Base-by-base conservation (phyloP, 306 rosid species). In the Lupinus albus region DNA sequence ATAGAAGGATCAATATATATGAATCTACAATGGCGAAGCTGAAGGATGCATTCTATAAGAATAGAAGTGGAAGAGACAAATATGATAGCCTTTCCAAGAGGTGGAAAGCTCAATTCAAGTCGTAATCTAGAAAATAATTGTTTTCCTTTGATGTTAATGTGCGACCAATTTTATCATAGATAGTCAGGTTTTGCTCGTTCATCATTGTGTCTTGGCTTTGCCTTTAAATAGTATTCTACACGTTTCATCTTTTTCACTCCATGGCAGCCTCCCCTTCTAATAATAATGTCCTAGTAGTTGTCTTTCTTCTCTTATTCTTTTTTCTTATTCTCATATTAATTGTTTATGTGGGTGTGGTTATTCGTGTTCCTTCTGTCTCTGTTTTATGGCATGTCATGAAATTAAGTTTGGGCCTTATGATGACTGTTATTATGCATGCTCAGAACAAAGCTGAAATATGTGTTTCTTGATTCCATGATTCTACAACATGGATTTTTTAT, bases 21-120 rank as follows among this genome's bases (percentile, higher is more conserved):
- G 86, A 87, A 48, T 81, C 93, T 0, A 89, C 96, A 0, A 87
- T 85, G 87, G 36, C 38, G 61, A 66, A 14, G 61, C 33, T 87
- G 82, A 80, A 78, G 86, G 78, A 73, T 69, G 70, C 66, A 13
- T 89, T 81, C 72, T 83, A 74, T 69, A 75, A 89, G 33, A 80
- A 87, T 16, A 87, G 86, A 79, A 80, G 75, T 76, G 63, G 62
- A 6, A 83, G 84, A 60, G 89, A 87, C 63, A 85, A 45, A 72
- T 83, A 64, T 59, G 96, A 89, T 72, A 63, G 70, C 62, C 70
- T 85, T 53, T 71, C 52, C 28, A 76, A 78, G 67, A 85, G 87
- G 74, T 82, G 90, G 92, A 83, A 81, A 45, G 76, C 69, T 61
- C 69, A 16, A 39, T 52, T 53, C 51, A 7, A 61, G 35, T 59